These are phyloP conservation scores for Eimeria zaria DNA, from an alignment of 169 alveolate genomes.

Conservation along the genomic window DNA sequence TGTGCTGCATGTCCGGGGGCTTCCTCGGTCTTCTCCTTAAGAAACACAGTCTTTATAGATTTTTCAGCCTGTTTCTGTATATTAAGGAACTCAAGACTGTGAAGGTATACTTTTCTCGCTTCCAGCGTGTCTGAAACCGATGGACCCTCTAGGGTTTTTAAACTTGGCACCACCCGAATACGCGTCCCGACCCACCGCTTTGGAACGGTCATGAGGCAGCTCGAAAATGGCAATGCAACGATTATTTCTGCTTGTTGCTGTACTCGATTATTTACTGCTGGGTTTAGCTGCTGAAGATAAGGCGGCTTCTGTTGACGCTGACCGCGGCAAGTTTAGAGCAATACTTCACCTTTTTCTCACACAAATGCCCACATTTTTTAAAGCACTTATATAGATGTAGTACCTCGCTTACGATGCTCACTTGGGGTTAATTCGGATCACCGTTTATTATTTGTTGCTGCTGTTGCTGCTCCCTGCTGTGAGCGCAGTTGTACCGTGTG, in stretches of 20 bases:
- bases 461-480: neutral
- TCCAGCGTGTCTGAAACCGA: neutral
- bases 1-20: neutral
- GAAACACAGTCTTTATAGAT: neutral
- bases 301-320: conserved; percentile 5
- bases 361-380: neutral
- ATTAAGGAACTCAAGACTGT: neutral
- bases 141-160: neutral
- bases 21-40: neutral
- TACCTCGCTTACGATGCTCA: neutral
- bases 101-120: neutral
- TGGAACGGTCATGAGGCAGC: neutral
- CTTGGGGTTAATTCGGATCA: neutral
- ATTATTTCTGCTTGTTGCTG: neutral
- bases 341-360: neutral
- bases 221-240: conserved; percentile 11
- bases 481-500: neutral
- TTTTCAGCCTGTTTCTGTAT: neutral
- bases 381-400: neutral
- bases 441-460: neutral
- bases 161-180: neutral
- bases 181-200: conserved; percentile 56
- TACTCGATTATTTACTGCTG: neutral
- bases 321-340: neutral
- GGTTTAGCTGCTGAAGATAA: neutral